Evolutionary conservation across 1,284 basidiomycete species (phyloP), one percentile per base, ranked within the genome.

Genomic region (Cryptococcus maquisensis): DNA sequence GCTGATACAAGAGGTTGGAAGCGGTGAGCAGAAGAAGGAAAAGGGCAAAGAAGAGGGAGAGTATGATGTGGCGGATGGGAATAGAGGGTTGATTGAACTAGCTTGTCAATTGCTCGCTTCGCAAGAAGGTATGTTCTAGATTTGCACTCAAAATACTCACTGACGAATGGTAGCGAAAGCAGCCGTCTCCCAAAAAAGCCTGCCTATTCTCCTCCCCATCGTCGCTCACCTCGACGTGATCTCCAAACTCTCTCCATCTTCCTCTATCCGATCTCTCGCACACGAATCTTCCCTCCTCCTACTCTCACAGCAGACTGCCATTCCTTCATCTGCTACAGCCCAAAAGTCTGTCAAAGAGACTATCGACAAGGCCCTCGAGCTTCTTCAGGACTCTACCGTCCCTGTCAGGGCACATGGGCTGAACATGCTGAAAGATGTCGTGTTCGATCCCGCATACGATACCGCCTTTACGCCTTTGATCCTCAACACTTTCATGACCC

Each of bases 351-450:
- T 44, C 21, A 81, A 83, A 51, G 83, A 84, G 51, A 83, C 80
- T 6, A 98, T 97, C 71, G 89, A 90, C 66, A 87, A 89, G 60
- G 91, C 93, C 1, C 78, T 98, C 13, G 87, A 85, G 62, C 82
- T 95, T 21, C 78, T 98, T 4, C 88, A 94, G 73, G 95, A 98
- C 73, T 87, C 90, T 0, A 85, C 95, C 41, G 80, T 98, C 10
- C 95, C 95, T n/a, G 90, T 98, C 18, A 86, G 94, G 44, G 94
- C 91, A 0, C 93, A 98, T 71, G 95, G 95, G 0, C 79, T 96
- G 3, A 79, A 90, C 35, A 79, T 92, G 21, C 80, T 96, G n/a
- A 84, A 87, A 45, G 82, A 88, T 62, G 81, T 94, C 24, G 83
- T 90, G 16, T 77, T 64, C 13, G 42, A 81, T 4, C 76, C 78